Evolutionary conservation across 257 asterid genomes (phyloP), one percentile per base, ranked within the genome.

Genomic region (Eustoma russellianum): DNA sequence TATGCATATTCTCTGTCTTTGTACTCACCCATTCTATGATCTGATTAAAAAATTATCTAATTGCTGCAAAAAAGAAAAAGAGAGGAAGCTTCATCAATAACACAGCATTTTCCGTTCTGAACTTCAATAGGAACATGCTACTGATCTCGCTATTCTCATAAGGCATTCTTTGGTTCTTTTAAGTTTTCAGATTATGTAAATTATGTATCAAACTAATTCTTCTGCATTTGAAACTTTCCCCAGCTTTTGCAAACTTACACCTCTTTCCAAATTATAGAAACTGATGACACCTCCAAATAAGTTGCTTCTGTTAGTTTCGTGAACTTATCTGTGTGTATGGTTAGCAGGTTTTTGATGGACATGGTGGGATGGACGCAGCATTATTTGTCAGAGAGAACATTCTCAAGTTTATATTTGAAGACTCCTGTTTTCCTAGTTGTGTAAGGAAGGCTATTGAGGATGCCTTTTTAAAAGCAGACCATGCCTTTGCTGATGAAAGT

Each of bases 351-450:
- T 90, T 90, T 80, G 98, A 90, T 69, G 98, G 98, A 28, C 98
- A 90, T 70, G 98, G 98, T 53, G 98, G 98, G 47, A 75, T 82
- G 53, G 96, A 90, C 70, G 98, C 98, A 19, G 89, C 96, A 30
- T 55, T 73, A 48, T 90, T 78, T 61, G 68, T 84, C 48, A 78
- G 78, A 74, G 72, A 79, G 43, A 90, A 82, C 48, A 80, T 91
- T 65, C 93, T 91, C 51, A 77, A 83, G 76, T 82, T 77, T 44
- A 84, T 91, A 43, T 72, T 75, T 5, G 94, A 83, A 56, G 88
- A 83, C 66, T 69, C 93, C 15, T 79, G 63, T 65, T 91, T 78
- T 66, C 95, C 95, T 9, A 53, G 59, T 45, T 73, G 87, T 63
- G 44, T 80, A 59, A 90, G 87, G 59, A 82, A 73, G 70, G 95